These are phyloP conservation scores for Dentipellis sp. DNA, from an alignment of 768 basidiomycete genomes.

Conservation along the genomic window DNA sequence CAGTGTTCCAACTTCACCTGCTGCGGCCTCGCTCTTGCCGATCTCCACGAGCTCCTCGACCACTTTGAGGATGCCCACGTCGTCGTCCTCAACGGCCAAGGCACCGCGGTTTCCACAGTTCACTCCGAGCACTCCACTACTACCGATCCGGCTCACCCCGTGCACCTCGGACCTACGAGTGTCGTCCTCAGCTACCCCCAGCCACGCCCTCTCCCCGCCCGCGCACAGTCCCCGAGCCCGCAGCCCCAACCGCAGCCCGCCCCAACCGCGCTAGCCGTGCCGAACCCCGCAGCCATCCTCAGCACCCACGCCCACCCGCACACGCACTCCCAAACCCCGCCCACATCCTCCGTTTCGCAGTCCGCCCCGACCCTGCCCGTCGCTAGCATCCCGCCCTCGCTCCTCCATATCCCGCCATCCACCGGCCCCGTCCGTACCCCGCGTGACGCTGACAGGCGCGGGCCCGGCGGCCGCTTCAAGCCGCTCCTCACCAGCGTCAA, in stretches of 20 bases:
- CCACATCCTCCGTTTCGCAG: neutral
- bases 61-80: conserved; percentile 40
- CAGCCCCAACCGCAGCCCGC: conserved; percentile 6
- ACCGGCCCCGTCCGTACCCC: conserved; percentile 7
- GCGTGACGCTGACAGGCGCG: conserved; percentile 9
- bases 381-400: conserved; percentile 10
- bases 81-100: conserved; percentile 1
- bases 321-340: neutral
- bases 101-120: neutral
- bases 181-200: conserved; percentile 24
- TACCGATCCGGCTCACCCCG: conserved; percentile 7
- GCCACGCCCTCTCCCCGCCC: conserved; percentile 18
- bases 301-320: neutral
- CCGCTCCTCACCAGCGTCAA: conserved; percentile 7
- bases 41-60: conserved; percentile 41
- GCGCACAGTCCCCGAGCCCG: conserved; percentile 9
- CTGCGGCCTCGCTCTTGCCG: conserved; percentile 34
- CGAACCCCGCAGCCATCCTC: conserved; percentile 9
- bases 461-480: conserved; percentile 14
- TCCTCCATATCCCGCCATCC: conserved; percentile 7
- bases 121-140: conserved; percentile 3
- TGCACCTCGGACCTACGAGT: conserved; percentile 10
- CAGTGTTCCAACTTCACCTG: conserved; percentile 39
- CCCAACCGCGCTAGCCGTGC: conserved; percentile 1
- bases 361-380: conserved; percentile 4